A percentile compares a stretch with the other conserved stretches of the same genome.
phyloP scores from a whole-genome alignment of 2,329 filamentous ascomycete genomes.

The Trichophyton benhamiae region DNA sequence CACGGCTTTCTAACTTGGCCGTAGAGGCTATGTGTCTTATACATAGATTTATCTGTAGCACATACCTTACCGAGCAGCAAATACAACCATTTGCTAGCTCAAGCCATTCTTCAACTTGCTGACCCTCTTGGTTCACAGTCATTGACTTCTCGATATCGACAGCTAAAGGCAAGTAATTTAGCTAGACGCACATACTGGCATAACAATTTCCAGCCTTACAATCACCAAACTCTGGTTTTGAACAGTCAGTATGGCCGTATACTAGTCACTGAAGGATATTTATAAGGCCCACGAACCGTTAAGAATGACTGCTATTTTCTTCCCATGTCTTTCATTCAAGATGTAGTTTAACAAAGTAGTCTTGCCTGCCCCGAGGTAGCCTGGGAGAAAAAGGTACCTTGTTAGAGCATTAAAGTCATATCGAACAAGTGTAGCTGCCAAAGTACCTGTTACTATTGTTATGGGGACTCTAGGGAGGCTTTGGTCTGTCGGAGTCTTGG shows the following conservation, averaged over 20 bases:
- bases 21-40: background rate
- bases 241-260: background rate
- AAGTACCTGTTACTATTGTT: conserved; percentile 38
- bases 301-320: conserved; percentile 95
- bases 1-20: background rate
- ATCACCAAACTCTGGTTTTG: conserved; percentile 58
- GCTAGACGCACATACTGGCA: background rate
- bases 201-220: conserved; percentile 40
- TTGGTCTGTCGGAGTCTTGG: conserved; percentile 19
- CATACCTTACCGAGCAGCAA: conserved; percentile 88
- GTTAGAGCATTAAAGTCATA: background rate
- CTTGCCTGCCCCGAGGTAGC: conserved; percentile 90
- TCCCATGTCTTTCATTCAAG: conserved; percentile 84
- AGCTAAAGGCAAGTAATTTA: conserved; percentile 39
- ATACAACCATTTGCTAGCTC: conserved; percentile 95
- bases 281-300: conserved; percentile 49
- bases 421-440: background rate
- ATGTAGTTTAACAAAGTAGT: conserved; percentile 95
- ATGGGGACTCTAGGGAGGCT: conserved; percentile 35
- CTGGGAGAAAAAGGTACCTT: conserved; percentile 33
- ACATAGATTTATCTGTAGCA: background rate
- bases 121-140: conserved; percentile 72
- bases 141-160: conserved; percentile 92
- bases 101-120: conserved; percentile 85
- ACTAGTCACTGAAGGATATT: background rate